phyloP scores from a whole-genome alignment of 2,329 filamentous ascomycete genomes.

The Sphaceloma murrayae region DNA sequence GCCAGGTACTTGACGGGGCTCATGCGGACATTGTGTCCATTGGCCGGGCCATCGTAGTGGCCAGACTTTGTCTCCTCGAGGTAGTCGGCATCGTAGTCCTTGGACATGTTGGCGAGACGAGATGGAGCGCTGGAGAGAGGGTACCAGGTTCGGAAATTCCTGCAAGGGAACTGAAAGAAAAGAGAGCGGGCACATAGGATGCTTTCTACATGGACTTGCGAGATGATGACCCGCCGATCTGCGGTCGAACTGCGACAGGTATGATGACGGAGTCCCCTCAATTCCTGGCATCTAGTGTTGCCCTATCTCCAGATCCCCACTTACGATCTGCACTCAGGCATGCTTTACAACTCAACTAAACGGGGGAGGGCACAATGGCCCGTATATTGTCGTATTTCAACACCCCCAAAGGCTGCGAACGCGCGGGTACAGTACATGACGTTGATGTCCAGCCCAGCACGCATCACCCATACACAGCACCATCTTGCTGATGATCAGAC shows the following conservation, averaged over 20 bases:
- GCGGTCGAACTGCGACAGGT: conserved; percentile 3
- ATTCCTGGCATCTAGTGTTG: neutral
- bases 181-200: neutral
- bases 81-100: conserved; percentile 7
- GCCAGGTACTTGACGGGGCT: conserved; percentile 40
- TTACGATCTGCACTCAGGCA: conserved; percentile 1
- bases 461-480: too few relatives aligned
- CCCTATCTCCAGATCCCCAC: conserved; percentile 6
- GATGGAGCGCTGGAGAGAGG: neutral
- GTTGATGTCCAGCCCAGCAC: too few relatives aligned
- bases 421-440: too few relatives aligned
- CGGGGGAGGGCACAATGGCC: neutral
- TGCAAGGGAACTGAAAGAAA: neutral
- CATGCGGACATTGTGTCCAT: conserved; percentile 27
- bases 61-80: conserved; percentile 8
- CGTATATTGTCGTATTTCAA: too few relatives aligned
- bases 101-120: neutral
- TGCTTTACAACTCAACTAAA: neutral
- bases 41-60: conserved; percentile 13
- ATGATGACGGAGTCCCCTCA: conserved; percentile 1
- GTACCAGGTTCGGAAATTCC: neutral
- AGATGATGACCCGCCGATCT: neutral
- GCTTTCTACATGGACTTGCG: neutral
- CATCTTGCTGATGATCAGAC: too few relatives aligned
- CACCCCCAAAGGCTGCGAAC: too few relatives aligned